Evolutionary conservation across 2,329 filamentous ascomycete genomes (phyloP), one percentile per base, ranked within the genome.

Genomic region (Fusarium pseudocircinatum): DNA sequence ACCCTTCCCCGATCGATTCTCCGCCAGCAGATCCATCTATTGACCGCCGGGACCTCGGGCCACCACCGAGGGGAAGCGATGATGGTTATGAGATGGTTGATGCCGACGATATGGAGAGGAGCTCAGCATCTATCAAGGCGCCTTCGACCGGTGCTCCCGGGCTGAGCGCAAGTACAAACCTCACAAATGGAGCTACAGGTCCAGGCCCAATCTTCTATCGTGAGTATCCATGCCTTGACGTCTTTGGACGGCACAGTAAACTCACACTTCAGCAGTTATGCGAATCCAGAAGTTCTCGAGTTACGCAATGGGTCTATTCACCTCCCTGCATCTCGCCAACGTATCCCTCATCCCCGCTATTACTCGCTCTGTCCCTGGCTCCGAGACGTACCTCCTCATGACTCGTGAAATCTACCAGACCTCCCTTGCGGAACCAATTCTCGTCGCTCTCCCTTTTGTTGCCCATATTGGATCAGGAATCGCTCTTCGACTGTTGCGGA

Each of bases 341-440:
- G 96, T 94, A 39, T 94, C 94, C 13, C 81, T 97, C 47, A 92
- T 97, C 73, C 95, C 94, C 1, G 89, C 96, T 42, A 77, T 91
- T 56, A 94, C 93, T 44, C 89, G 87, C 64, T 94, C 93, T 50
- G 89, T 96, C 12, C 85, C 92, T 14, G 88, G 90, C 59, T 93
- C 93, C 68, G 95, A 98, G 80, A 91, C 91, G 56, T 97, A 95
- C 82, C 91, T 98, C 54, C 92, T 98, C 73, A 93, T 97, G 81
- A 95, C 95, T 34, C 91, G 96, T 69, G 95, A 97, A 54, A 91
- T 96, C 81, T 98, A 98, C 85, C 96, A 98, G 82, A 95, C 94
- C 2, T 88, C 92, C 4, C 85, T 94, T 22, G 87, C 93, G 58
- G 95, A 98, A 80, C 94, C 94, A 7, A 84, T 97, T 26, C 87